These are phyloP conservation scores for Gleditsia sinensis DNA, from an alignment of 306 rosid species.

Conservation along the genomic window DNA sequence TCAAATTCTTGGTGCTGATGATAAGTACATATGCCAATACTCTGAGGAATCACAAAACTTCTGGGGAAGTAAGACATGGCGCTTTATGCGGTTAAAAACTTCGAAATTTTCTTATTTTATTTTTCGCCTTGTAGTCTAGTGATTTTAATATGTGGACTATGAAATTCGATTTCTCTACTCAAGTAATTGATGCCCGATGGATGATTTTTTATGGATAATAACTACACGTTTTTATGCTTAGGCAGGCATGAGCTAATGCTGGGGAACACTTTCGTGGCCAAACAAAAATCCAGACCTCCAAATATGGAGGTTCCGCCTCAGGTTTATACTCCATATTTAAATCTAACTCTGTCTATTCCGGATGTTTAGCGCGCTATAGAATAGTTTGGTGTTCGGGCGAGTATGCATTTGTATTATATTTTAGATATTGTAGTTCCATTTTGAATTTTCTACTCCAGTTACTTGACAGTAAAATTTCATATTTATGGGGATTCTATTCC, in stretches of 20 bases:
- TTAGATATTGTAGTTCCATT: neutral
- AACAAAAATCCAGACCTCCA: conserved; percentile 64
- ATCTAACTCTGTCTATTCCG: neutral
- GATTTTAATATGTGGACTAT: neutral
- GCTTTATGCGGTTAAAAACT: neutral
- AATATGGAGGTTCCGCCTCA: conserved; percentile 77
- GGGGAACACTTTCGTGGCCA: conserved; percentile 74
- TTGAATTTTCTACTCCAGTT: neutral
- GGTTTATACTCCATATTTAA: conserved; percentile 48
- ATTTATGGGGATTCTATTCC: neutral
- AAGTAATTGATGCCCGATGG: neutral
- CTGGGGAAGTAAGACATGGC: conserved; percentile 77
- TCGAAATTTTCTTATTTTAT: neutral
- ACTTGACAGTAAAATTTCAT: neutral
- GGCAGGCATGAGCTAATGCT: conserved; percentile 78
- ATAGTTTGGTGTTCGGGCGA: neutral
- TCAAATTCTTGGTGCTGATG: conserved; percentile 89
- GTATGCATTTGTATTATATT: neutral
- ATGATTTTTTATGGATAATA: neutral
- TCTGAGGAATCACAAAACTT: conserved; percentile 63
- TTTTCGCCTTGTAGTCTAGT: neutral
- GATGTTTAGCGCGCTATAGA: neutral
- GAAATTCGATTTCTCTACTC: neutral
- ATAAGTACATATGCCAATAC: conserved; percentile 83
- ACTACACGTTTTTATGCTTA: conserved; percentile 37